Evolutionary conservation across 352 stramenopile genomes (phyloP).

Genomic region (Globisporangium abappressorium): DNA sequence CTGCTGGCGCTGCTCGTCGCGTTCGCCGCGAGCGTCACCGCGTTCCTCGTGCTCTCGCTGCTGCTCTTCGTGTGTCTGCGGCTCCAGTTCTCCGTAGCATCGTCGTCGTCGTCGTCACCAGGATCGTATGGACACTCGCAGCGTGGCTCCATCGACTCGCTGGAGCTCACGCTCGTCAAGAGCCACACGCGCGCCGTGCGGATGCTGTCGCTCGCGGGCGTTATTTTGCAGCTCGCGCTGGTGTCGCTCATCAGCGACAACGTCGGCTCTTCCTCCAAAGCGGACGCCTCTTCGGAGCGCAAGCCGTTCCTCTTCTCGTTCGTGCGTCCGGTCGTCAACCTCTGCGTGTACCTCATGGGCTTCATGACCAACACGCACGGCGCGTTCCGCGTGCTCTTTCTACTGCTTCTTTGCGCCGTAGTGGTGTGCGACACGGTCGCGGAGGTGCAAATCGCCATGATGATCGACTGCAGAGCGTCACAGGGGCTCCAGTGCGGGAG

Average conservation of each 20-base stretch:
- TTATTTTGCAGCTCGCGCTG: slow-evolving; percentile 42
- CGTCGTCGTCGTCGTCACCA: background rate
- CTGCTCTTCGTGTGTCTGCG: slow-evolving; percentile 31
- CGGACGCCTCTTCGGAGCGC: slow-evolving; percentile 1
- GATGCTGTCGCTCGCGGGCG: slow-evolving; percentile 37
- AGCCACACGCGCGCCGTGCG: slow-evolving; percentile 44
- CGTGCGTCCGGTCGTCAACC: slow-evolving; percentile 39
- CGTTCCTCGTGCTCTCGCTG: slow-evolving; percentile 37
- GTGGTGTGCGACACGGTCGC: slow-evolving; percentile 45
- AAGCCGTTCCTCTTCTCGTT: slow-evolving; percentile 46
- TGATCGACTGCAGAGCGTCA: slow-evolving; percentile 40
- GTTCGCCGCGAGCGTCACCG: slow-evolving; percentile 30
- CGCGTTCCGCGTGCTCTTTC: slow-evolving; percentile 42
- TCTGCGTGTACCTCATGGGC: slow-evolving; percentile 47
- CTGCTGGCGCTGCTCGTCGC: slow-evolving; percentile 32
- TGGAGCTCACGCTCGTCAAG: slow-evolving; percentile 59
- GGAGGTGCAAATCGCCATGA: slow-evolving; percentile 55
- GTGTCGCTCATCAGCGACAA: slow-evolving; percentile 23
- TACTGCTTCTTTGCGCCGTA: slow-evolving; percentile 36
- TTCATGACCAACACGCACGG: slow-evolving; percentile 76
- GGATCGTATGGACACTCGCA: slow-evolving; percentile 5
- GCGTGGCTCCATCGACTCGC: slow-evolving; percentile 32
- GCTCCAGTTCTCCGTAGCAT: slow-evolving; percentile 19
- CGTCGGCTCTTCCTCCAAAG: slow-evolving; percentile 9
- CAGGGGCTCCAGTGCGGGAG: slow-evolving; percentile 48